phyloP scores from a whole-genome alignment of 2,329 filamentous ascomycete species.

The Microdochium nivale region DNA sequence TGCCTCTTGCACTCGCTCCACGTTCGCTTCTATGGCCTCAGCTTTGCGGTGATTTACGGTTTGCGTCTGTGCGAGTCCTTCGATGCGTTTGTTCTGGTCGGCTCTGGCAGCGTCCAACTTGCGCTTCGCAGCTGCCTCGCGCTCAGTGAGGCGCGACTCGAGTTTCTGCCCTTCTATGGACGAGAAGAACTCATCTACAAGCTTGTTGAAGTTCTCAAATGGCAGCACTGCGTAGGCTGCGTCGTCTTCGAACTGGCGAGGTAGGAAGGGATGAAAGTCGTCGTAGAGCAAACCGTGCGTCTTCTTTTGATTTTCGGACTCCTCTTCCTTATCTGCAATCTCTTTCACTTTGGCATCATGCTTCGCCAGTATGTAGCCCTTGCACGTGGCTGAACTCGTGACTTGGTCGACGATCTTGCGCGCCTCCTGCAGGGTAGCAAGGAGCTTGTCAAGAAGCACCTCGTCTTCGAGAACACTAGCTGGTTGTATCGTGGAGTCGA shows the following conservation, averaged over 20 bases:
- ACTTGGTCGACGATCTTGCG: conserved; percentile 61
- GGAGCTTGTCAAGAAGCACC: conserved; percentile 53
- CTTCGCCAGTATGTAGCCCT: conserved; percentile 84
- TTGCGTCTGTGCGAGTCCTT: conserved; percentile 74
- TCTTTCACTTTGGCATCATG: conserved; percentile 27
- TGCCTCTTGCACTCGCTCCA: conserved; percentile 85
- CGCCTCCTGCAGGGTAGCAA: conserved; percentile 62
- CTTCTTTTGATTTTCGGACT: conserved; percentile 26
- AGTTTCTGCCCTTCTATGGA: conserved; percentile 91
- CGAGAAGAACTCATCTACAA: conserved; percentile 94
- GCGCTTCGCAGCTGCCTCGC: conserved; percentile 70
- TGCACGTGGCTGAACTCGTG: conserved; percentile 54
- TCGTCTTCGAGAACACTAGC: conserved; percentile 63
- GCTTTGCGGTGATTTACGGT: conserved; percentile 81
- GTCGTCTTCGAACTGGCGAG: conserved; percentile 67
- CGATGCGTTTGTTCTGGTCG: conserved; percentile 79
- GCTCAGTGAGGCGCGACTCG: conserved; percentile 72
- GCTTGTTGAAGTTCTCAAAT: conserved; percentile 82
- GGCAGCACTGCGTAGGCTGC: conserved; percentile 59
- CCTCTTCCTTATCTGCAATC: conserved; percentile 17
- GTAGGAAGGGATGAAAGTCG: conserved; percentile 90
- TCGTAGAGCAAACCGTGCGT: conserved; percentile 63
- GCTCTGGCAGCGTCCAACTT: conserved; percentile 78
- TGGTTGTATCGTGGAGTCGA: conserved; percentile 60
- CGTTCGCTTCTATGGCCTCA: conserved; percentile 81